phyloP scores from a whole-genome alignment of 306 rosid species.

The Prunus davidiana region DNA sequence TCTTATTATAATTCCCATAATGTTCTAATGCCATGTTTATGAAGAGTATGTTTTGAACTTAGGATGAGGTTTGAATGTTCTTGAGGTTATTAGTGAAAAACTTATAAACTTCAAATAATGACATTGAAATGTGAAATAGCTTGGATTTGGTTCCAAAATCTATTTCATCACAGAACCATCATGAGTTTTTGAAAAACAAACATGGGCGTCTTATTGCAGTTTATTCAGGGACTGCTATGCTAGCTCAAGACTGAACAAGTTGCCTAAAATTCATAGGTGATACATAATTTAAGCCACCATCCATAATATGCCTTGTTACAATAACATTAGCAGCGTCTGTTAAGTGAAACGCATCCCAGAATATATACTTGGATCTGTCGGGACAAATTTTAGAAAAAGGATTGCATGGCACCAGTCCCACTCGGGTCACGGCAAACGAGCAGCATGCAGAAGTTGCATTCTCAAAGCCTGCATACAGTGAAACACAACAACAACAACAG shows the following conservation, averaged over 20 bases:
- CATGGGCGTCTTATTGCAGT: background rate
- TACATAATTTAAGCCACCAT: background rate
- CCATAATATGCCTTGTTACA: background rate
- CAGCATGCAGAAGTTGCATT: background rate
- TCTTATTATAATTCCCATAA: no score
- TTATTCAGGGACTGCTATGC: background rate
- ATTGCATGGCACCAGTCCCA: background rate
- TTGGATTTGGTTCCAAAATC: background rate
- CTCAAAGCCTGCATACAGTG: background rate
- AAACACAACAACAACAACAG: no score
- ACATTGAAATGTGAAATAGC: background rate
- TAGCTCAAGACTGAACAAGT: background rate
- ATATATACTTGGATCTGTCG: background rate
- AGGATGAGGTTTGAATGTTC: no score
- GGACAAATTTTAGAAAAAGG: background rate
- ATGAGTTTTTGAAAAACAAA: background rate
- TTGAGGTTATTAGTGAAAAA: no score
- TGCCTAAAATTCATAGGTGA: background rate
- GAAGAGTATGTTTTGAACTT: no score
- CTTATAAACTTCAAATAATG: background rate
- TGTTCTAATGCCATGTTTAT: no score
- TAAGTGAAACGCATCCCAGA: background rate
- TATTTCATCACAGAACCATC: background rate
- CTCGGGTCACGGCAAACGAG: background rate
- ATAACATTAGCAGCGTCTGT: background rate